These are phyloP conservation scores for Penicillium sclerotiorum DNA, from an alignment of 2,329 filamentous ascomycete species.

Conservation along the genomic window DNA sequence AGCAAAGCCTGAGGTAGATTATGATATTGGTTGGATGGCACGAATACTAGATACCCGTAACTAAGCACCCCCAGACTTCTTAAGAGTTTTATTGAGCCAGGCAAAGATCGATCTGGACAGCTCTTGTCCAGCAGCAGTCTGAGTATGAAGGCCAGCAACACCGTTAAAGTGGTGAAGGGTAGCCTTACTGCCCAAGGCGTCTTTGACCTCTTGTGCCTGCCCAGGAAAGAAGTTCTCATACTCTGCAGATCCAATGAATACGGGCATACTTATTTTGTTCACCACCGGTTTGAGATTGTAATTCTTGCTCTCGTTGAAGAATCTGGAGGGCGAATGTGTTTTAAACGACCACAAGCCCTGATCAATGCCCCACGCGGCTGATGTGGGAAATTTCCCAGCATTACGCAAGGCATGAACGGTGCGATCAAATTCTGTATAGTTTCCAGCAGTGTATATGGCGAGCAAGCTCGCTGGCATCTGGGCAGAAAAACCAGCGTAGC, in stretches of 20 bases:
- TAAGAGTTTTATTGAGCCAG: constrained; percentile 15
- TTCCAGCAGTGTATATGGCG: constrained; percentile 17
- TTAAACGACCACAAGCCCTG: constrained; percentile 42
- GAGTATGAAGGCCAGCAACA: constrained; percentile 27
- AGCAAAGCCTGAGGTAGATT: too few relatives aligned
- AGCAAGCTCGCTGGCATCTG: constrained; percentile 12
- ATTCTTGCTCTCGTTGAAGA: constrained; percentile 20
- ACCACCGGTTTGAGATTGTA: constrained; percentile 19
- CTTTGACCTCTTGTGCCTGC: constrained; percentile 18
- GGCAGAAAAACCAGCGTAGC: constrained; percentile 7
- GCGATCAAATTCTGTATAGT: constrained; percentile 15
- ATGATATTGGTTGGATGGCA: too few relatives aligned
- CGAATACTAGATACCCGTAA: too few relatives aligned
- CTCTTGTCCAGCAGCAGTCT: constrained; percentile 22
- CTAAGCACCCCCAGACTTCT: too few relatives aligned
- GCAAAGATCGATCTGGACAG: constrained; percentile 6
- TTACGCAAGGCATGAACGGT: constrained; percentile 3
- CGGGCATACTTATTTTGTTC: constrained; percentile 25
- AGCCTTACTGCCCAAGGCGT: constrained; percentile 21
- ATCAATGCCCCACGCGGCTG: constrained; percentile 34
- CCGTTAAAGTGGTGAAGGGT: constrained; percentile 24
- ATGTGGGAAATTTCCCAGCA: constrained; percentile 14
- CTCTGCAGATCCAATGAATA: constrained; percentile 27
- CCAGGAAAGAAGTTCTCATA: constrained; percentile 23
- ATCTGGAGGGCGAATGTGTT: constrained; percentile 31